phyloP scores from a whole-genome alignment of 768 basidiomycete species.

The Termitomyces sp. region DNA sequence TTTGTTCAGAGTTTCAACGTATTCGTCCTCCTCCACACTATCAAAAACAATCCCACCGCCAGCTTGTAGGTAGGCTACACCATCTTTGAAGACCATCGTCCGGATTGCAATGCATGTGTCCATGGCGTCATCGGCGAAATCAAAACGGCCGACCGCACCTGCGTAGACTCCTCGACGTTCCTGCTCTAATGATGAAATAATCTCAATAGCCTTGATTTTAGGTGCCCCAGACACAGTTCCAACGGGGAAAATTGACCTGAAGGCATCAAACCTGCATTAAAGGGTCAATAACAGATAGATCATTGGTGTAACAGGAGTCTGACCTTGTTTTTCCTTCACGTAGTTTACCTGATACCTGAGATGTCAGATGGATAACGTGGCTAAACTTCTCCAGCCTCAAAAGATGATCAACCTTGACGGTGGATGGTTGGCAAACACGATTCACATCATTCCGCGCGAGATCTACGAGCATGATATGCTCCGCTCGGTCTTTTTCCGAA shows the following conservation, averaged over 20 bases:
- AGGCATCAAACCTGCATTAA: slow-evolving; percentile 82
- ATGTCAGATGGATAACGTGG: slow-evolving; percentile 96
- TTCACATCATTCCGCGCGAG: slow-evolving; percentile 98
- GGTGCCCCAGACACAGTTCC: slow-evolving; percentile 99
- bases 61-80: slow-evolving; percentile 87
- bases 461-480: slow-evolving; percentile 99
- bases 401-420: slow-evolving; percentile 93
- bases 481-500: slow-evolving; percentile 94
- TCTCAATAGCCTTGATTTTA: slow-evolving; percentile 97
- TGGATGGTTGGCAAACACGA: slow-evolving; percentile 90
- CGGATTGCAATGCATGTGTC: slow-evolving; percentile 99
- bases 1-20: slow-evolving; percentile 94
- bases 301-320: slow-evolving; percentile 3
- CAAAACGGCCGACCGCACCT: slow-evolving; percentile 96
- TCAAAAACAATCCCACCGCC: slow-evolving; percentile 98
- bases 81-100: slow-evolving; percentile 96
- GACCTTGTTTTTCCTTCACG: slow-evolving; percentile 83
- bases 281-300: slow-evolving; percentile 1
- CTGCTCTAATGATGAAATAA: slow-evolving; percentile 80
- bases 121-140: slow-evolving; percentile 92
- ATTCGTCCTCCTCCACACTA: slow-evolving; percentile 97
- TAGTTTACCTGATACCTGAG: slow-evolving; percentile 85
- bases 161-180: slow-evolving; percentile 94
- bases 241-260: slow-evolving; percentile 98
- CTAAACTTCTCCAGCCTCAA: slow-evolving; percentile 95